phyloP scores from a whole-genome alignment of 352 stramenopile genomes.

The Pythium utonaiense region DNA sequence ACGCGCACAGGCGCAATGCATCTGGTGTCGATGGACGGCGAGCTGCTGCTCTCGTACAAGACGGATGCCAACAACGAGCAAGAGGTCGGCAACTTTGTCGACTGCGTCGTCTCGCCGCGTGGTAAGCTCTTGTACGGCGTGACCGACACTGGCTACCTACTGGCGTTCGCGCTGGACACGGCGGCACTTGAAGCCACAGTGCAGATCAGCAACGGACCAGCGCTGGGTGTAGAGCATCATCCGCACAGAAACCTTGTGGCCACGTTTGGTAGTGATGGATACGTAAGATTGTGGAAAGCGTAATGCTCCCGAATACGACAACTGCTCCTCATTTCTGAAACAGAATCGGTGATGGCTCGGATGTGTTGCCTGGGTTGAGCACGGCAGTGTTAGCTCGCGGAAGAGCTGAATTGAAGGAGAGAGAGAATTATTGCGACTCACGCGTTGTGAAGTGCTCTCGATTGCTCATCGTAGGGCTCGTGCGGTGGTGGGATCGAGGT shows the following conservation, averaged over 20 bases:
- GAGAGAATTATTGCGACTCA: background rate
- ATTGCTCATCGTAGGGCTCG: background rate
- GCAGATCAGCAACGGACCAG: conserved; percentile 79
- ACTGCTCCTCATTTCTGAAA: conserved; percentile 55
- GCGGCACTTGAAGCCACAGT: conserved; percentile 66
- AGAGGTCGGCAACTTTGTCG: conserved; percentile 82
- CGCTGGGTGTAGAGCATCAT: conserved; percentile 82
- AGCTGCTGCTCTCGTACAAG: conserved; percentile 61
- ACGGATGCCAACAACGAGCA: conserved; percentile 56
- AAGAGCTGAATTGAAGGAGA: background rate
- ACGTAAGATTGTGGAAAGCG: conserved; percentile 79
- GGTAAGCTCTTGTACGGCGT: conserved; percentile 84
- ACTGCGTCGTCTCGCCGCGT: conserved; percentile 78
- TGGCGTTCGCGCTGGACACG: conserved; percentile 59
- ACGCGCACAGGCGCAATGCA: conserved; percentile 79
- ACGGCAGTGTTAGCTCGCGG: background rate
- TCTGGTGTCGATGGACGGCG: conserved; percentile 69
- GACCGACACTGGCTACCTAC: conserved; percentile 81
- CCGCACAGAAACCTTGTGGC: conserved; percentile 87
- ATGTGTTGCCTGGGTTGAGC: background rate
- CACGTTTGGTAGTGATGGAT: conserved; percentile 85
- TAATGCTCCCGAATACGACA: too few species aligned
- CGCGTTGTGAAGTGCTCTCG: background rate
- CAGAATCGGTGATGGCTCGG: conserved; percentile 35
- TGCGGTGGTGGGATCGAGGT: background rate